Evolutionary conservation across 805 yeast species (phyloP).

Genomic region (Candida vaughaniae): DNA sequence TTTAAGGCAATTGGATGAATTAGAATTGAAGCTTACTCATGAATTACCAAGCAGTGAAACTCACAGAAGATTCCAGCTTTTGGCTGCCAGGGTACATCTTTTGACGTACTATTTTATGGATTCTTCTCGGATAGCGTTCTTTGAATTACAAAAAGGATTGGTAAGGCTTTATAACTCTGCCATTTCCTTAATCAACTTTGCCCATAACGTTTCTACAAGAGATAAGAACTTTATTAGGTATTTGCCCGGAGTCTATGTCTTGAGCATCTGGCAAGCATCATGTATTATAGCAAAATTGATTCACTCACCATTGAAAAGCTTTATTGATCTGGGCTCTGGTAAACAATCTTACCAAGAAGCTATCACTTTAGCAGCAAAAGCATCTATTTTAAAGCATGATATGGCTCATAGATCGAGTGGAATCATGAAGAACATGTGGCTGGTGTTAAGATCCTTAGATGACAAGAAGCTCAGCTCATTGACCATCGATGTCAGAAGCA

Average conservation of each 20-base stretch:
- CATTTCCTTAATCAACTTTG: conserved; percentile 65
- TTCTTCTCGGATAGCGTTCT: conserved; percentile 44
- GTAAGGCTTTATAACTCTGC: conserved; percentile 81
- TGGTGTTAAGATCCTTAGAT: conserved; percentile 67
- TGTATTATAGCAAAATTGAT: conserved; percentile 76
- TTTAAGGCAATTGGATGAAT: conserved; percentile 68
- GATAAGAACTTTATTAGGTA: conserved; percentile 67
- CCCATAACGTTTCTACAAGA: conserved; percentile 56
- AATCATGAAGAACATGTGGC: conserved; percentile 94
- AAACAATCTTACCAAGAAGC: conserved; percentile 67
- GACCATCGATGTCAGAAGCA: conserved; percentile 63
- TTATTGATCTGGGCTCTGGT: conserved; percentile 71
- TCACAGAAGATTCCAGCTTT: conserved; percentile 63
- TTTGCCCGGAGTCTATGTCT: conserved; percentile 78
- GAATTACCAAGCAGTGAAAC: conserved; percentile 51
- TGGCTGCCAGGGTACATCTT: conserved; percentile 78
- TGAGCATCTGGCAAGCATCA: conserved; percentile 90
- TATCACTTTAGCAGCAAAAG: conserved; percentile 65
- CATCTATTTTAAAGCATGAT: conserved; percentile 87
- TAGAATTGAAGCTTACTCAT: conserved; percentile 55
- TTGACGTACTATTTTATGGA: conserved; percentile 81
- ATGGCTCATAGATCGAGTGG: conserved; percentile 92
- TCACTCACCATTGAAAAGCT: conserved; percentile 68
- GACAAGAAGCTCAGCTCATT: conserved; percentile 44
- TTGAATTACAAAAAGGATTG: conserved; percentile 71